Conservation (phyloP, 2,329 filamentous ascomycete species). For the Ambrosiella beaveri region DNA sequence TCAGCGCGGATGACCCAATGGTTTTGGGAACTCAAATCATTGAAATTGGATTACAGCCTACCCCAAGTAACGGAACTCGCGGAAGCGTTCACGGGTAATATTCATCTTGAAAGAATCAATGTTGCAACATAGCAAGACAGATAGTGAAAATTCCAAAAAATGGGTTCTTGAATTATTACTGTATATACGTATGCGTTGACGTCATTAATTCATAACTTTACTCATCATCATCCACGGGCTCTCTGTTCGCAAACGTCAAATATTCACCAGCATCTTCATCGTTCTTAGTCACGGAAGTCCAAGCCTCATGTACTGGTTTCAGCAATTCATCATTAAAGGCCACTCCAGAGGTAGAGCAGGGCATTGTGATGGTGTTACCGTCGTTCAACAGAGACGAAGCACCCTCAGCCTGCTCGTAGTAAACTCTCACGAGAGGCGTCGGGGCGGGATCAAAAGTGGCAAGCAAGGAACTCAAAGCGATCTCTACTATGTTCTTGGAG, state of each 20-base stretch:
- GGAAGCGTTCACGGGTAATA: not conserved
- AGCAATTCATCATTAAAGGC: constrained; percentile 58
- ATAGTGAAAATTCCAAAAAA: not conserved
- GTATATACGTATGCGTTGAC: not conserved
- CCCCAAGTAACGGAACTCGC: not conserved
- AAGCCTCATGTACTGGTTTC: constrained; percentile 49
- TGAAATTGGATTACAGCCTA: constrained; percentile 8
- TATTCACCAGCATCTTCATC: constrained; percentile 36
- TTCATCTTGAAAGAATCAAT: not conserved
- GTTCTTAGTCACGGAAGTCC: constrained; percentile 43
- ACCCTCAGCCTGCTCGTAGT: constrained; percentile 34
- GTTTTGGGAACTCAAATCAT: constrained; percentile 9
- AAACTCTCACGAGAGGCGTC: constrained; percentile 31
- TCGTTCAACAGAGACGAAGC: constrained; percentile 18
- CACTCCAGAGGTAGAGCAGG: constrained; percentile 43
- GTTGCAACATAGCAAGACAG: not conserved
- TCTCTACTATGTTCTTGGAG: constrained; percentile 23
- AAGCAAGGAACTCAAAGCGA: constrained; percentile 27
- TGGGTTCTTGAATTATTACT: too few species aligned
- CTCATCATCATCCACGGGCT: constrained; percentile 41
- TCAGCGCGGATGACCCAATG: constrained; percentile 17
- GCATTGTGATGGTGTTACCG: constrained; percentile 36
- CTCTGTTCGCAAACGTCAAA: constrained; percentile 63
- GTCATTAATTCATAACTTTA: constrained; percentile 28
- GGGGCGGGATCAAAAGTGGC: constrained; percentile 13